These are phyloP conservation scores for Pulveroboletus sp. DNA, from an alignment of 768 basidiomycete genomes.

Conservation along the genomic window DNA sequence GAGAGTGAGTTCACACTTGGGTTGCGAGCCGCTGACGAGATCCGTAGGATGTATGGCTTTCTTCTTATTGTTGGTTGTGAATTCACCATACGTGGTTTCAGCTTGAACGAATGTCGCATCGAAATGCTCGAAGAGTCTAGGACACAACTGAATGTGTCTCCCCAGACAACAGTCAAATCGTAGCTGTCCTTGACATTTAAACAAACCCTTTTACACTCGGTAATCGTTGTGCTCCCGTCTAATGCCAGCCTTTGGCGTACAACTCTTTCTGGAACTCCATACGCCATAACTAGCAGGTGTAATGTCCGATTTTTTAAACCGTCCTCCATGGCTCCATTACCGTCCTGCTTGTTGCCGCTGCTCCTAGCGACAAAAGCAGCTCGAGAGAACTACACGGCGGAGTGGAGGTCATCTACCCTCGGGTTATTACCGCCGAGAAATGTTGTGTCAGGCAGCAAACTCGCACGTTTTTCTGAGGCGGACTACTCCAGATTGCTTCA, in stretches of 20 bases:
- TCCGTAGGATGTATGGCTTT: conserved; percentile 48
- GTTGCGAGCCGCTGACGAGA: conserved; percentile 55
- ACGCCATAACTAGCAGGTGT: conserved; percentile 38
- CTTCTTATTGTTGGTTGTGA: neutral
- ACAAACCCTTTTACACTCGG: neutral
- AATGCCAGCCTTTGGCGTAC: conserved; percentile 43
- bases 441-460: conserved; percentile 36
- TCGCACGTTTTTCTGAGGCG: conserved; percentile 38
- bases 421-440: no score
- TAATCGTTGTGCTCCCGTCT: conserved; percentile 3
- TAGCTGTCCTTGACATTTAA: neutral
- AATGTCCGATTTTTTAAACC: conserved; percentile 34
- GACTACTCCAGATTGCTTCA: conserved; percentile 36
- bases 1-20: conserved; percentile 66
- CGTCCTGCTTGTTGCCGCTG: conserved; percentile 31
- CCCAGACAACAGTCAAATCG: conserved; percentile 11
- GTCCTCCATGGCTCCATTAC: conserved; percentile 35
- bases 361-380: conserved; percentile 38
- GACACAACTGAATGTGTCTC: conserved; percentile 35
- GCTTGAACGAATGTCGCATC: conserved; percentile 57
- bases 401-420: no score
- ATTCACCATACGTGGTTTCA: conserved; percentile 20
- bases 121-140: conserved; percentile 60
- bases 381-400: conserved; percentile 41
- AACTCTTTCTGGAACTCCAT: conserved; percentile 43